These are phyloP conservation scores for Thozetella sp. DNA, from an alignment of 495 filamentous ascomycete species.

Conservation along the genomic window DNA sequence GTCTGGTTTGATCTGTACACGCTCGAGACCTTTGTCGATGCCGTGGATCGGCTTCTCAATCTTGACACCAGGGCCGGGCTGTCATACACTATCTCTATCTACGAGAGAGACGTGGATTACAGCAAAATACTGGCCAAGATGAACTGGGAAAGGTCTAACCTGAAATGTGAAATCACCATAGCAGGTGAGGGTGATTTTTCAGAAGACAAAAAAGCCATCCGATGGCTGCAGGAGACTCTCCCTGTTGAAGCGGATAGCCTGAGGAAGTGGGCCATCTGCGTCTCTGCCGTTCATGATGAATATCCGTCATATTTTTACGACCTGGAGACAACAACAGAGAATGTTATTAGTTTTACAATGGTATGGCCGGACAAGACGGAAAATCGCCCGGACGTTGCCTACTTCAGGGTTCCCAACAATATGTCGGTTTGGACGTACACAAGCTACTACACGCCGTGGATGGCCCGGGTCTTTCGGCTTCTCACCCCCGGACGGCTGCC, in stretches of 20 bases:
- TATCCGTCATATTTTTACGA: neutral
- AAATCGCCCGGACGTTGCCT: constrained; percentile 23
- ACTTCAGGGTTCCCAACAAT: constrained; percentile 24
- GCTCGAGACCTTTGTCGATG: constrained; percentile 27
- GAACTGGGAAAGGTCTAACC: neutral
- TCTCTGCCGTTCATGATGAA: neutral
- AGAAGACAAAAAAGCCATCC: neutral
- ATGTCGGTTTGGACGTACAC: neutral
- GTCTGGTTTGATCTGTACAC: constrained; percentile 18
- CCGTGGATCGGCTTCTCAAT: constrained; percentile 25
- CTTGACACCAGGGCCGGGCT: constrained; percentile 21
- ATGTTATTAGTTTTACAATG: constrained; percentile 14
- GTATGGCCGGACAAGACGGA: constrained; percentile 12
- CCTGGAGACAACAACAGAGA: neutral
- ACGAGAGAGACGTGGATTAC: constrained; percentile 16
- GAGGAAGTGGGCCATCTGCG: neutral
- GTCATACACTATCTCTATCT: constrained; percentile 16
- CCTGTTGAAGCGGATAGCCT: neutral
- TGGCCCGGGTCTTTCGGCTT: constrained; percentile 16
- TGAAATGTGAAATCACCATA: neutral
- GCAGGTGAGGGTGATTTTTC: constrained; percentile 7
- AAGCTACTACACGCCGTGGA: constrained; percentile 18
- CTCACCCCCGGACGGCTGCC: constrained; percentile 17
- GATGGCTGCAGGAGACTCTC: neutral
- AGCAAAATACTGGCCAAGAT: neutral